Base-by-base conservation (phyloP, 148 eudicot genomes). In the Camellia sinensis region DNA sequence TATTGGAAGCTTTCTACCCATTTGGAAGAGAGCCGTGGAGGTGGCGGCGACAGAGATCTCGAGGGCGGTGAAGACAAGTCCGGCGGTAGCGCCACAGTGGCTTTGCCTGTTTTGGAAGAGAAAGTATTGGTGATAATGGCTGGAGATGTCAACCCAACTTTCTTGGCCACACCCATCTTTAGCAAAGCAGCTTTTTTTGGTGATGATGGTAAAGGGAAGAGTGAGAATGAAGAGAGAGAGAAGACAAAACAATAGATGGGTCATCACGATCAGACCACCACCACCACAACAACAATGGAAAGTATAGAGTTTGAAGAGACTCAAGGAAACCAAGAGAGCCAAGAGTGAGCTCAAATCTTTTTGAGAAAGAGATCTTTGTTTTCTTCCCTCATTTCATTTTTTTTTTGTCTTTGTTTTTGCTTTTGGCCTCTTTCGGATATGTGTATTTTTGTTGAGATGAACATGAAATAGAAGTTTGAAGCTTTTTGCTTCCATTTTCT, bases 61-160 rank as follows among this genome's bases (percentile, higher is more conserved):
- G 91, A 88, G 82, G 85, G 74, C 3, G 94, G 82, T 14, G 86
- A 83, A 0, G 78, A 40, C 1, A 81, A 88, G 44, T 67, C 54
- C 0, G 81, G 40, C 4, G 81, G 1, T 0, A 29, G 37, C 37
- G 54, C 79, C 9, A 77, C n/a, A 45, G 65, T 80, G 67, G 75
- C 17, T 22, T 79, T 74, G 11, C 72, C 85, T 13, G 83, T 80
- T 41, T 76, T 81, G 43, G 83, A 81, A 56, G 83, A 81, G 50
- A 88, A 90, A 71, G 78, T 85, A 7, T 37, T 92, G 12, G 96
- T 92, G 6, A 92, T 90, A 12, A 89, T 92, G 93, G 91, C 96
- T 2, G 96, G 96, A 0, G 89, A 90, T 11, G 85, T 78, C 50
- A 85, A 78, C 52, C 96, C 96, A 0, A 90, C 96, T 0, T 92